Evolutionary conservation across 2,329 filamentous ascomycete species (phyloP), one percentile per base, ranked within the genome.

Genomic region (Aschersonia sp.): DNA sequence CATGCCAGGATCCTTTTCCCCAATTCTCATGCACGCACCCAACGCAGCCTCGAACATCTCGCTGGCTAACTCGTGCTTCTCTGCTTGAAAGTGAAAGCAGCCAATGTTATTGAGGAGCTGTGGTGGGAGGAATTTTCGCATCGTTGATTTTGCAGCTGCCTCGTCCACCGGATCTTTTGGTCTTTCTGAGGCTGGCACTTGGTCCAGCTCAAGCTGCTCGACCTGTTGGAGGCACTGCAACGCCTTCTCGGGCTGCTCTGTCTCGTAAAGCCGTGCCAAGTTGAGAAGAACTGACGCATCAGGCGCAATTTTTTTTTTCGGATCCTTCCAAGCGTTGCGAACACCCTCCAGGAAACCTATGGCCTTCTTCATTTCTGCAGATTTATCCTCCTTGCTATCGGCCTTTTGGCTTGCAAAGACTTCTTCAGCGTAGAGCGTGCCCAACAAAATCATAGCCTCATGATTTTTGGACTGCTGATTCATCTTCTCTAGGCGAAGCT

Each of bases 31-130:
- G 59, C 89, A 96, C 12, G 91, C 87, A 52, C 84, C 84, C 47
- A 98, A 69, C 0, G 89, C 92, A n/a, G 85, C 82, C 63, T 98
- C 87, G 61, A 97, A 98, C 67, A 94, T 77, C 46, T 91, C 83
- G 54, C 86, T 83, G 29, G 92, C 89, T 51, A 80, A 73, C 28
- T 84, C 79, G 53, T 85, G 82, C 60, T 88, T 89, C 57, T 94
- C 89, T 2, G 81, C 76, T 60, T 95, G 89, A 55, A 88, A 96
- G 55, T 94, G 80, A 66, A 97, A 97, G 64, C 89, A 96, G 4
- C 87, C 92, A 61, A 97, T 94, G 62, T 98, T 98, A 72, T 97
- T 98, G 43, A 98, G 75, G 2, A 97, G 73, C 59, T 95, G 89
- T 4, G 92, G 92, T 1, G 89, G 86, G 1, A 98, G 71, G 50